Percentiles rank a stretch among this genome's conserved stretches.
phyloP scores from a whole-genome alignment of 2,329 filamentous ascomycete species.

The Xylariomycetidae sp. region DNA sequence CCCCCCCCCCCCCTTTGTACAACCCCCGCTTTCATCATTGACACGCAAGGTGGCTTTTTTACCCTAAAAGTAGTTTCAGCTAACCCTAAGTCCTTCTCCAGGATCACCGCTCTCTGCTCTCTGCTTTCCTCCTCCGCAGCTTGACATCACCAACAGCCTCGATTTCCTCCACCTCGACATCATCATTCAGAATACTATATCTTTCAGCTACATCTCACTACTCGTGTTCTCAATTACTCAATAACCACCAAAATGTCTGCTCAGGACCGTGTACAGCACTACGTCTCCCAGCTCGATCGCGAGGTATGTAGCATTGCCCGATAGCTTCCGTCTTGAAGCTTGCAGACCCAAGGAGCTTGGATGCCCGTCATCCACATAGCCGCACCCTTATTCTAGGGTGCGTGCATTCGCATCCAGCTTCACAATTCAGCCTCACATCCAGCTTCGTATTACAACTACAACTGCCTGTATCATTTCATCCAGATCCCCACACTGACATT shows the following conservation, averaged over 20 bases:
- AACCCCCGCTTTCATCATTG: conserved; percentile 17
- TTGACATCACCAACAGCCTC: conserved; percentile 18
- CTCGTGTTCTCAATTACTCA: conserved; percentile 5
- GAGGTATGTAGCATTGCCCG: conserved; percentile 72
- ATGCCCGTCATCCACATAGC: too few relatives aligned
- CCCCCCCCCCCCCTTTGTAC: conserved; percentile 10
- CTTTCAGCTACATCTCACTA: conserved; percentile 5
- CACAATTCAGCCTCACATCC: too few relatives aligned
- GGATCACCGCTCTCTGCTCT: too few relatives aligned
- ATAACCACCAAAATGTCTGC: conserved; percentile 57
- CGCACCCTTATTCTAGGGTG: too few relatives aligned
- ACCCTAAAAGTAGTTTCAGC: conserved; percentile 21
- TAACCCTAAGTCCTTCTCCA: too few relatives aligned
- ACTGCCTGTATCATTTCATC: too few relatives aligned
- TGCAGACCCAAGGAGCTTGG: too few relatives aligned
- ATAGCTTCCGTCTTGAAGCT: too few relatives aligned
- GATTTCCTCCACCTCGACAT: conserved; percentile 18
- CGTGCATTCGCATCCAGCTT: too few relatives aligned
- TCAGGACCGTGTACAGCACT: conserved; percentile 72
- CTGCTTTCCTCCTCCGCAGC: conserved; percentile 8
- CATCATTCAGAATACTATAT: too few relatives aligned
- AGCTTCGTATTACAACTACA: too few relatives aligned
- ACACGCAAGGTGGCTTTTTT: conserved; percentile 21
- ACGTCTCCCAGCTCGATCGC: conserved; percentile 75
- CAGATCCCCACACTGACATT: too few relatives aligned